Evolutionary conservation across 176 grass and related monocot genomes (phyloP).

Genomic region (Oropetium thomaeum): DNA sequence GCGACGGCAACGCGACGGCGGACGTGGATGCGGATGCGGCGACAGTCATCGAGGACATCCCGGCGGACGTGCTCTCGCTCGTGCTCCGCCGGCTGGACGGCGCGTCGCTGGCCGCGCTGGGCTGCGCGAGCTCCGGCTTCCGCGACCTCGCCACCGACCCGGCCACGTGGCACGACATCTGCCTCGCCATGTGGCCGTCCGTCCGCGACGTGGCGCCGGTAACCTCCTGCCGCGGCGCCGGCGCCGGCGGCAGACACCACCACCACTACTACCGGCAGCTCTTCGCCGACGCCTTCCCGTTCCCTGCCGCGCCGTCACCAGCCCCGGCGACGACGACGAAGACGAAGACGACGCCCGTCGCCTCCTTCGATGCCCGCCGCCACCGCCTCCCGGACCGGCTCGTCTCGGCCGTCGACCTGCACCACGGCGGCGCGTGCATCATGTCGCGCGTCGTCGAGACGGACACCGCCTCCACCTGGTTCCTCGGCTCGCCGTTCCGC

Average conservation of each 20-base stretch:
- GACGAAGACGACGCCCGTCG: too few species aligned
- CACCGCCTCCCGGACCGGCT: conserved; percentile 29
- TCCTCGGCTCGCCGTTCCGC: conserved; percentile 69
- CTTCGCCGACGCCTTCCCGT: conserved; percentile 78
- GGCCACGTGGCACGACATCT: conserved; percentile 56
- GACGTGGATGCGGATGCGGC: background rate
- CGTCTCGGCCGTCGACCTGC: conserved; percentile 77
- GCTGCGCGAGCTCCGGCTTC: conserved; percentile 51
- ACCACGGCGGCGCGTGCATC: conserved; percentile 39
- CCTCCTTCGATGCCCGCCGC: accelerated
- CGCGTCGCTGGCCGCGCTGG: conserved; percentile 51
- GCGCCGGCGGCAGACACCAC: too few species aligned
- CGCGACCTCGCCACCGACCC: conserved; percentile 49
- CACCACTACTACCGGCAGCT: conserved; percentile 39
- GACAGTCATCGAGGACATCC: conserved; percentile 62
- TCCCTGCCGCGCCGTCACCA: conserved; percentile 34
- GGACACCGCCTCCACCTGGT: conserved; percentile 58
- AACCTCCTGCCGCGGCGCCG: background rate
- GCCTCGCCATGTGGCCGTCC: conserved; percentile 70
- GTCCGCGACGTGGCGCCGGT: conserved; percentile 29
- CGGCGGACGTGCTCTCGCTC: conserved; percentile 54
- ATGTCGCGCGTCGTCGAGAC: conserved; percentile 68
- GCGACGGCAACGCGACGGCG: background rate
- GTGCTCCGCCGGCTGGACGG: conserved; percentile 65
- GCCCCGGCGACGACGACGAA: background rate